Evolutionary conservation across 345 rosid genomes (phyloP).

Genomic region (Rhodamnia argentea): DNA sequence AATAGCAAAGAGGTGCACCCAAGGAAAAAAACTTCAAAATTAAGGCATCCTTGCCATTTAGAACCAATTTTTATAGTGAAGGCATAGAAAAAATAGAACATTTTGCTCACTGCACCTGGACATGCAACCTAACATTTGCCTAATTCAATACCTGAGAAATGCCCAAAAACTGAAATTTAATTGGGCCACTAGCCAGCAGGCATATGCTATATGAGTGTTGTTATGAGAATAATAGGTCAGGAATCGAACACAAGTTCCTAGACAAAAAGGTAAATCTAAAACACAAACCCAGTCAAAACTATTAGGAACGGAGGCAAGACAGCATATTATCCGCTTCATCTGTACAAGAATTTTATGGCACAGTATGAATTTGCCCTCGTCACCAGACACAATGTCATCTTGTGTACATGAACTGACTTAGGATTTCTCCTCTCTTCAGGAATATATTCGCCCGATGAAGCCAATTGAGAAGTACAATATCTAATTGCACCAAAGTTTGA

Average conservation of each 20-base stretch:
- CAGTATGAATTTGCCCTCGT: neutral
- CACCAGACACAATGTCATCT: neutral
- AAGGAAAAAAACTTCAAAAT: neutral
- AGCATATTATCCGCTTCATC: neutral
- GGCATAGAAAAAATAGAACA: neutral
- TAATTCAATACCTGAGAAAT: neutral
- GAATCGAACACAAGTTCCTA: neutral
- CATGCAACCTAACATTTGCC: neutral
- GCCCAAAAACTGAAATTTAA: neutral
- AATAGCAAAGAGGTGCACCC: neutral
- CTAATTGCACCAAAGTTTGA: neutral
- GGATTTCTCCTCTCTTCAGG: neutral
- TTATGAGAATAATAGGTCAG: neutral
- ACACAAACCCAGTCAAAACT: neutral
- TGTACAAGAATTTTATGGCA: neutral
- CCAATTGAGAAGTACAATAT: neutral
- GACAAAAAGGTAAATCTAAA: neutral
- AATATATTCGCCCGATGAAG: neutral
- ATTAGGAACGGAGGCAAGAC: neutral
- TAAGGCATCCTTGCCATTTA: neutral
- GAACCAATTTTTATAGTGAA: neutral
- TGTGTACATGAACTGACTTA: neutral
- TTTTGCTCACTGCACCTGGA: neutral
- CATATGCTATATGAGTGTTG: neutral
- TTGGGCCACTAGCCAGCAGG: neutral